Evolutionary conservation across 768 basidiomycete genomes (phyloP).

Genomic region (Mycena albidolilacea): DNA sequence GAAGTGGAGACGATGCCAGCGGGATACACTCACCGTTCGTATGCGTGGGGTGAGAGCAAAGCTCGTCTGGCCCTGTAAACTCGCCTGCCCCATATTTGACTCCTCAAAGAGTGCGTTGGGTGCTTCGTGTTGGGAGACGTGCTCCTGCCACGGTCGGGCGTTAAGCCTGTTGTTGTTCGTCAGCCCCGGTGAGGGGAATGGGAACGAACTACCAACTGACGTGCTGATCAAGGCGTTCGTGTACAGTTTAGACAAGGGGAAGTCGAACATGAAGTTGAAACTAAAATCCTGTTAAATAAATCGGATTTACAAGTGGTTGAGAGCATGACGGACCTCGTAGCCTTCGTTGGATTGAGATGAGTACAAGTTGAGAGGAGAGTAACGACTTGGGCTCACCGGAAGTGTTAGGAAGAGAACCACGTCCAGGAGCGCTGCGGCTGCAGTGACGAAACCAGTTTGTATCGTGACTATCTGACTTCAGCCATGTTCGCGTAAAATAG

Average conservation of each 20-base stretch:
- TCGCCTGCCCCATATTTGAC: background rate
- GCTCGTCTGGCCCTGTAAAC: background rate
- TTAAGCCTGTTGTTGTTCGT: conserved; percentile 18
- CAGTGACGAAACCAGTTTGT: conserved; percentile 36
- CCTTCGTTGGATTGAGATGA: background rate
- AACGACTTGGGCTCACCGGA: background rate
- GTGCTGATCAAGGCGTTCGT: conserved; percentile 37
- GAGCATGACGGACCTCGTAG: conserved; percentile 9
- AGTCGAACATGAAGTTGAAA: conserved; percentile 37
- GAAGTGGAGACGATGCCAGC: background rate
- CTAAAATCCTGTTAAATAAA: background rate
- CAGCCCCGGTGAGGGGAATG: background rate
- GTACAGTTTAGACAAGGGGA: conserved; percentile 35
- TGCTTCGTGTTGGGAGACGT: background rate
- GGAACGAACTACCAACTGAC: conserved; percentile 7
- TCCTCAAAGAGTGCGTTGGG: conserved; percentile 31
- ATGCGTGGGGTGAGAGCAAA: background rate
- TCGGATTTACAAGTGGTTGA: background rate
- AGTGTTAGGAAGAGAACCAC: conserved; percentile 20
- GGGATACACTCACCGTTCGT: background rate
- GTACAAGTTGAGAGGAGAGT: background rate
- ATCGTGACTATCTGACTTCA: conserved; percentile 22
- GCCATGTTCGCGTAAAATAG: background rate
- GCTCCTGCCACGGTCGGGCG: conserved; percentile 34
- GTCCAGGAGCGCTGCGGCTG: conserved; percentile 25